Evolutionary conservation across 2,329 filamentous ascomycete species (phyloP).

Genomic region (Hymenoscyphus scutula): DNA sequence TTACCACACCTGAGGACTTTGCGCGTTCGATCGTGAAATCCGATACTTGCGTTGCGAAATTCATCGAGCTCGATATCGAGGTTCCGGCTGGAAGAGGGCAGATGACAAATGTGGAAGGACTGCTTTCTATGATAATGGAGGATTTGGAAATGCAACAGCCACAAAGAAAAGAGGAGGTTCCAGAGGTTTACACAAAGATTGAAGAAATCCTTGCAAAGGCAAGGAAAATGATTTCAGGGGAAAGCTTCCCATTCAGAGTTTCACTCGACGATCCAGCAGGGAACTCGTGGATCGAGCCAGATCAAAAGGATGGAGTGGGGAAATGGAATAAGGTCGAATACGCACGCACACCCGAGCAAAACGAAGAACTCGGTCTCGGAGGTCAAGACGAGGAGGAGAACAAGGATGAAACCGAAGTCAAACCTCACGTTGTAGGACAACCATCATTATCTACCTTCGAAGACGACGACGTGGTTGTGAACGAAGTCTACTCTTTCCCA

Average conservation of each 20-base stretch:
- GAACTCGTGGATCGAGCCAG: constrained; percentile 94
- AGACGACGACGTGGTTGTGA: constrained; percentile 82
- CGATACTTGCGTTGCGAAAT: constrained; percentile 78
- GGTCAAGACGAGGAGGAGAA: constrained; percentile 56
- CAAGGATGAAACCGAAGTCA: constrained; percentile 45
- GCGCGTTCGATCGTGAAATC: constrained; percentile 88
- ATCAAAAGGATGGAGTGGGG: constrained; percentile 72
- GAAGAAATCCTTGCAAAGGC: constrained; percentile 72
- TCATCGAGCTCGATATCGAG: constrained; percentile 90
- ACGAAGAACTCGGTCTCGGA: constrained; percentile 76
- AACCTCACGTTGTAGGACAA: constrained; percentile 44
- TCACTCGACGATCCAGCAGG: constrained; percentile 87
- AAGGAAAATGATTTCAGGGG: constrained; percentile 72
- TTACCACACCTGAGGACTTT: constrained; percentile 72
- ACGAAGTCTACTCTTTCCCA: constrained; percentile 91
- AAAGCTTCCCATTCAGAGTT: constrained; percentile 82
- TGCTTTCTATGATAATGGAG: constrained; percentile 73
- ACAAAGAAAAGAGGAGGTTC: constrained; percentile 72
- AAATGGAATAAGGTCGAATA: constrained; percentile 91
- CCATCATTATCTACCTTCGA: constrained; percentile 41
- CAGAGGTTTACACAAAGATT: constrained; percentile 77
- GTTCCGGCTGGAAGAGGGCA: constrained; percentile 89
- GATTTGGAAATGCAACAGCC: constrained; percentile 81
- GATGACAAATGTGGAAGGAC: constrained; percentile 89
- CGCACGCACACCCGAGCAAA: constrained; percentile 78